Evolutionary conservation across 352 stramenopile genomes (phyloP).

Genomic region (Globisporangium spinosum): DNA sequence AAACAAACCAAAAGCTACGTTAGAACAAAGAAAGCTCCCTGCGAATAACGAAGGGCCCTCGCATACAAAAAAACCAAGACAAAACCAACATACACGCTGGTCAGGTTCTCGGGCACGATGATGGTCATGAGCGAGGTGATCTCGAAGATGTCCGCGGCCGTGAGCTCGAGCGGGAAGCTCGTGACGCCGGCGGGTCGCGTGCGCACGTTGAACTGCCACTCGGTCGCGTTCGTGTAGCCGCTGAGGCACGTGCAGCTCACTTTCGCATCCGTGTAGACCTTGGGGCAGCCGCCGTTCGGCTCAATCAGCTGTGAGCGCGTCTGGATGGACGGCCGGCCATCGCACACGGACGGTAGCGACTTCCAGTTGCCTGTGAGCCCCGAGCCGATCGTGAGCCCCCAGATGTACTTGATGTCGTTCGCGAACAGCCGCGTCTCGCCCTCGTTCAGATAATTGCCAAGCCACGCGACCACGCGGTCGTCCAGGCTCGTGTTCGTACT

Average conservation of each 20-base stretch:
- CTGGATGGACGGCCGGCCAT: constrained; percentile 43
- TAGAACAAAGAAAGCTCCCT: not conserved
- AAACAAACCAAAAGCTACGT: not conserved
- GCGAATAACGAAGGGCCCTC: not conserved
- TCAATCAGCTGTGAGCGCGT: constrained; percentile 36
- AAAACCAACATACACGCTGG: constrained; percentile 23
- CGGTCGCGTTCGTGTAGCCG: constrained; percentile 32
- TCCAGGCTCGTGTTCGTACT: constrained; percentile 29
- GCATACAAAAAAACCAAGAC: not conserved
- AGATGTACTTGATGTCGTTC: constrained; percentile 59
- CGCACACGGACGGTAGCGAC: constrained; percentile 43
- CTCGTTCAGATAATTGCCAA: constrained; percentile 50
- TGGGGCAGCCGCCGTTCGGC: constrained; percentile 43
- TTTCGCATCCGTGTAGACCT: constrained; percentile 38
- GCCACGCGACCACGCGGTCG: constrained; percentile 40
- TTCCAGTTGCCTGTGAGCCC: constrained; percentile 55
- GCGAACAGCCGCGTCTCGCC: constrained; percentile 50
- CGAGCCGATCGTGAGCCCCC: constrained; percentile 41
- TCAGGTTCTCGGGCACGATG: constrained; percentile 33
- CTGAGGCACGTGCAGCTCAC: constrained; percentile 58
- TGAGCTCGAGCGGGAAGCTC: constrained; percentile 30
- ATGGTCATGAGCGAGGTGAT: constrained; percentile 47
- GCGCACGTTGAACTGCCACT: constrained; percentile 44
- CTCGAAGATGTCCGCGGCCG: constrained; percentile 33
- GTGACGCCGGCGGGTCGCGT: constrained; percentile 20